These are phyloP conservation scores for Leccinum fallax DNA, from an alignment of 1,284 basidiomycete species.

Conservation along the genomic window DNA sequence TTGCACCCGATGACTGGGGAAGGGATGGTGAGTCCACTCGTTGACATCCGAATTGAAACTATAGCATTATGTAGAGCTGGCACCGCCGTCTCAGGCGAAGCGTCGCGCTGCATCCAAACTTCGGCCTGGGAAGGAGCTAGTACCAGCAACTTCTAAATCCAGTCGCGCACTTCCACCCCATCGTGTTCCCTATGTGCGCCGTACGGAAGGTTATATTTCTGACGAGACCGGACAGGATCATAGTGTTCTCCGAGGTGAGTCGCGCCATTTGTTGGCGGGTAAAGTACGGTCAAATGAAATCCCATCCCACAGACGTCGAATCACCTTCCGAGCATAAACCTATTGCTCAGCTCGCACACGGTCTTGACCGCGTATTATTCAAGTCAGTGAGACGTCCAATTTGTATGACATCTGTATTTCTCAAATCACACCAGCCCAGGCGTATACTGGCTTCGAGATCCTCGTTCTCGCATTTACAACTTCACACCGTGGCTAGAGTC, in stretches of 20 bases:
- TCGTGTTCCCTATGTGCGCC: constrained; percentile 33
- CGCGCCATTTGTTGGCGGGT: neutral
- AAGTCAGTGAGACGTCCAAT: constrained; percentile 55
- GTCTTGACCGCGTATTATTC: constrained; percentile 83
- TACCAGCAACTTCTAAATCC: constrained; percentile 5
- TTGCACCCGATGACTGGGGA: constrained; percentile 23
- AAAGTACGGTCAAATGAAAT: neutral
- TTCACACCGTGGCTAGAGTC: constrained; percentile 72
- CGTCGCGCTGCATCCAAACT: constrained; percentile 10
- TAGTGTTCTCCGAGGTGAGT: constrained; percentile 27
- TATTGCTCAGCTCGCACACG: constrained; percentile 75
- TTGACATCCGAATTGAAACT: neutral
- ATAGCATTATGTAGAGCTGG: constrained; percentile 11
- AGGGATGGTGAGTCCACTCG: constrained; percentile 22
- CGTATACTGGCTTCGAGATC: constrained; percentile 91
- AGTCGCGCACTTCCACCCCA: constrained; percentile 24
- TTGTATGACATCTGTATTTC: neutral
- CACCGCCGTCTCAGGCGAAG: constrained; percentile 22
- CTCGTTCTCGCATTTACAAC: constrained; percentile 86
- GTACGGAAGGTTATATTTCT: constrained; percentile 48
- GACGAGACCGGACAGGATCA: constrained; percentile 33
- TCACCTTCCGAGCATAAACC: constrained; percentile 52
- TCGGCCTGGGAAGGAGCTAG: constrained; percentile 14
- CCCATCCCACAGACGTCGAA: constrained; percentile 43
- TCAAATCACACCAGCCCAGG: constrained; percentile 62